phyloP scores from a whole-genome alignment of 1,284 basidiomycete genomes.

The Afroboletus lepidellus region DNA sequence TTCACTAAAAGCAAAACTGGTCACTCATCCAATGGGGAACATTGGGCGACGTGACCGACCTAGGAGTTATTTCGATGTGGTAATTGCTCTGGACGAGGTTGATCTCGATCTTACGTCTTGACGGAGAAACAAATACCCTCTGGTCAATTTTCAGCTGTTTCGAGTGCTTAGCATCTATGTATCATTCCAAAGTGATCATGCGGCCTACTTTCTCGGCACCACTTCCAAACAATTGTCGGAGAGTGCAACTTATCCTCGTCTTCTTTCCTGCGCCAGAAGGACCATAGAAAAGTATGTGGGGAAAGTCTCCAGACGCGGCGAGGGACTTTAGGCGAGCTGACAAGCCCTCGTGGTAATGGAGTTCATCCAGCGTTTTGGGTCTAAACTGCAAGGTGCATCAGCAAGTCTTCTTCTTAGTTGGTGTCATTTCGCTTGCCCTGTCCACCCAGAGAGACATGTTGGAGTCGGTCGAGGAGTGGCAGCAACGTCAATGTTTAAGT shows the following conservation, averaged over 20 bases:
- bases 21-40: not conserved
- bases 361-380: constrained; percentile 79
- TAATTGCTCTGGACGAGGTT: constrained; percentile 98
- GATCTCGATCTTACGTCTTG: constrained; percentile 92
- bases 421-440: constrained; percentile 47
- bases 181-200: not conserved
- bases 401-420: not conserved
- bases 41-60: constrained; percentile 46
- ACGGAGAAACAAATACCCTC: constrained; percentile 92
- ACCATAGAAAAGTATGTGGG: constrained; percentile 97
- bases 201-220: constrained; percentile 86
- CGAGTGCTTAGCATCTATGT: constrained; percentile 5
- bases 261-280: constrained; percentile 98
- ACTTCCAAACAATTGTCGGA: constrained; percentile 88
- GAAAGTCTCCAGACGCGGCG: constrained; percentile 89
- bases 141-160: constrained; percentile 95
- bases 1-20: constrained; percentile 56
- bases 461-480: not conserved
- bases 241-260: constrained; percentile 89
- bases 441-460: constrained; percentile 90
- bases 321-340: constrained; percentile 81
- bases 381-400: constrained; percentile 61
- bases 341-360: constrained; percentile 87
- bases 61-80: constrained; percentile 97
- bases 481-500: not conserved